Evolutionary conservation across 108 stramenopile species (phyloP).

Genomic region (Aurantiochytrium sp.): DNA sequence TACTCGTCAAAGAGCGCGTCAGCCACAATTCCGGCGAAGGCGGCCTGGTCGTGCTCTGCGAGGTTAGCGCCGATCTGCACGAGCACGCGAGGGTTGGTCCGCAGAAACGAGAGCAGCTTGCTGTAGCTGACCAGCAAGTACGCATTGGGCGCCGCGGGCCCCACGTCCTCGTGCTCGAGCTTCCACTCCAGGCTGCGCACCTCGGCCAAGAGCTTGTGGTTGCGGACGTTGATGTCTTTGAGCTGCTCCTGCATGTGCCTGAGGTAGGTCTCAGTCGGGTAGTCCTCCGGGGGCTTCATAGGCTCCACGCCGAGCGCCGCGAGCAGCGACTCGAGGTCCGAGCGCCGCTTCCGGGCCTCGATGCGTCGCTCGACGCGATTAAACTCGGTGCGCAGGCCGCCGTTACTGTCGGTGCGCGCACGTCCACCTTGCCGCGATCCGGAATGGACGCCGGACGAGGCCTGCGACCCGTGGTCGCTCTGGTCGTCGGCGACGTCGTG

Average conservation of each 20-base stretch:
- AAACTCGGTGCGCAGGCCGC: not conserved
- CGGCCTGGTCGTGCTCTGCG: not conserved
- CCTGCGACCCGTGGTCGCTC: too few species aligned
- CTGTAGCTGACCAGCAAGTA: conserved; percentile 19
- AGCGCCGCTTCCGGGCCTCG: not conserved
- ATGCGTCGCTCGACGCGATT: not conserved
- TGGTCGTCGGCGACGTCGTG: too few species aligned
- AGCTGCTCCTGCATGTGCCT: not conserved
- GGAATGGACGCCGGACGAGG: too few species aligned
- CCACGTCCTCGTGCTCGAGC: not conserved
- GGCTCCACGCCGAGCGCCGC: not conserved
- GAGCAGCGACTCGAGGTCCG: not conserved
- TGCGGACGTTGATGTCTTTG: not conserved
- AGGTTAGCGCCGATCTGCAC: conserved; percentile 6
- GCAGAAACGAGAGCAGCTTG: not conserved
- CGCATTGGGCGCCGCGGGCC: not conserved
- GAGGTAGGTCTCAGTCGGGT: not conserved
- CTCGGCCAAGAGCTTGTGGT: not conserved
- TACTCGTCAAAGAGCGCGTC: conserved; percentile 29
- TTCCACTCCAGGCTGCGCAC: conserved; percentile 20
- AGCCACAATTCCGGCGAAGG: not conserved
- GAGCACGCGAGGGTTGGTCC: not conserved
- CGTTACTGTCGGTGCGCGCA: not conserved
- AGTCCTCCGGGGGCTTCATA: not conserved
- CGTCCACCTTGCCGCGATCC: too few species aligned